Conservation (phyloP, 441 rosid genomes). For the Melastoma candidum region DNA sequence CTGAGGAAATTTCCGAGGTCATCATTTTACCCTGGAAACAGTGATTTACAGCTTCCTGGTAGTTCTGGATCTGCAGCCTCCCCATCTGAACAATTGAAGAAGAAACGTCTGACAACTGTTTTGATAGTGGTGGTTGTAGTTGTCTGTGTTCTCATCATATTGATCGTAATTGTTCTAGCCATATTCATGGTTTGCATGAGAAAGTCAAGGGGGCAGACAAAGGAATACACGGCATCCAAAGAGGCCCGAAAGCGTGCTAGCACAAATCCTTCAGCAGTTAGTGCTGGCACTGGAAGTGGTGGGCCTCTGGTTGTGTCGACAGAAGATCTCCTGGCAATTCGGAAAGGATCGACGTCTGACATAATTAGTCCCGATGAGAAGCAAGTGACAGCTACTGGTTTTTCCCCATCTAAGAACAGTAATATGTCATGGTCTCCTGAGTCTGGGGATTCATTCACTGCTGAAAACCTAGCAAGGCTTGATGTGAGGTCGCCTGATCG, state of each 20-base stretch:
- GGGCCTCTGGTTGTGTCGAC: constrained; percentile 74
- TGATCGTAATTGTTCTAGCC: constrained; percentile 71
- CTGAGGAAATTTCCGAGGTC: constrained; percentile 62
- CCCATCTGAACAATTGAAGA: constrained; percentile 34
- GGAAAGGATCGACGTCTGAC: constrained; percentile 80
- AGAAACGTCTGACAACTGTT: constrained; percentile 39
- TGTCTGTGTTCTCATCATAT: constrained; percentile 58
- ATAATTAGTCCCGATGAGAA: constrained; percentile 77
- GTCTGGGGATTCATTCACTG: constrained; percentile 84
- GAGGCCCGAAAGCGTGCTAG: constrained; percentile 31
- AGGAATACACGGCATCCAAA: constrained; percentile 38
- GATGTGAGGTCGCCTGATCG: constrained; percentile 43
- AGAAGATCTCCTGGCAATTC: constrained; percentile 66
- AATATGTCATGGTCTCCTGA: constrained; percentile 83
- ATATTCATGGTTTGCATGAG: constrained; percentile 55
- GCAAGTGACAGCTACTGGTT: constrained; percentile 47
- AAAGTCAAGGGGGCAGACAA: constrained; percentile 38
- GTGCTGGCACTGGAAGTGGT: constrained; percentile 37
- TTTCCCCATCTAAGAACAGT: constrained; percentile 81
- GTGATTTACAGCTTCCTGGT: constrained; percentile 45
- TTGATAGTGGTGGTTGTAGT: constrained; percentile 63
- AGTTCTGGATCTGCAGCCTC: constrained; percentile 38
- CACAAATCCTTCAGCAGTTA: constrained; percentile 40
- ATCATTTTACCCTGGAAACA: constrained; percentile 81
- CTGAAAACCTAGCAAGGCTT: constrained; percentile 71